Evolutionary conservation across 2,329 filamentous ascomycete species (phyloP).

Genomic region (Apiospora koreana): DNA sequence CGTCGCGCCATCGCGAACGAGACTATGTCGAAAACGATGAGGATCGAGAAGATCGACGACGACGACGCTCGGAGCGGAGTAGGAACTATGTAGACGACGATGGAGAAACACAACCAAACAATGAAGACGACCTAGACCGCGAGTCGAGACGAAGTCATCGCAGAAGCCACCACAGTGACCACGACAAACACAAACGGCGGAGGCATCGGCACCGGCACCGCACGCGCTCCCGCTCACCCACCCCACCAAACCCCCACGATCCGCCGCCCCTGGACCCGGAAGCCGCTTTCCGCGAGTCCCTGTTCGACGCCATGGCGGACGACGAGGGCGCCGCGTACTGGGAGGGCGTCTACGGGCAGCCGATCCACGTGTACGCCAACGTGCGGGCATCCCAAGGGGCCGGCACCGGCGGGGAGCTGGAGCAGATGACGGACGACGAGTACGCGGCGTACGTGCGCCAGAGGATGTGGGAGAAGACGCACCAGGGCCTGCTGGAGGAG

Average conservation of each 20-base stretch:
- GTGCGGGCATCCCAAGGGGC: slow-evolving; percentile 36
- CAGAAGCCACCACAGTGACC: slow-evolving; percentile 26
- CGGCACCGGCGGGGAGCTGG: slow-evolving; percentile 63
- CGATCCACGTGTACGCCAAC: slow-evolving; percentile 77
- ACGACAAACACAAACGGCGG: slow-evolving; percentile 32
- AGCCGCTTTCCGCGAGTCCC: slow-evolving; percentile 83
- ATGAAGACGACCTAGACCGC: slow-evolving; percentile 16
- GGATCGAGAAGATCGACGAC: not conserved
- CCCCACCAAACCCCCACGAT: slow-evolving; percentile 49
- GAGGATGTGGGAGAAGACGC: slow-evolving; percentile 94
- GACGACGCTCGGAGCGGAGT: not conserved
- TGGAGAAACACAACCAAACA: not conserved
- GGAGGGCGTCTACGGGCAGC: slow-evolving; percentile 95
- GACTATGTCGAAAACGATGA: slow-evolving; percentile 11
- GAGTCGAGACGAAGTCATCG: slow-evolving; percentile 18
- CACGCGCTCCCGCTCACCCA: slow-evolving; percentile 42
- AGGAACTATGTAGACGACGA: not conserved
- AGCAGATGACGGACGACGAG: slow-evolving; percentile 89
- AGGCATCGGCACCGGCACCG: slow-evolving; percentile 32
- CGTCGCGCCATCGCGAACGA: slow-evolving; percentile 24
- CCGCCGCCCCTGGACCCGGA: slow-evolving; percentile 62
- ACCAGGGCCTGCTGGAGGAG: slow-evolving; percentile 81
- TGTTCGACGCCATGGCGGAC: slow-evolving; percentile 96
- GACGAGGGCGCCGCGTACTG: slow-evolving; percentile 95
- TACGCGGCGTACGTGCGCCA: slow-evolving; percentile 83